These are phyloP conservation scores for Ustilago loliicola DNA, from an alignment of 1,284 basidiomycete genomes.

Conservation along the genomic window DNA sequence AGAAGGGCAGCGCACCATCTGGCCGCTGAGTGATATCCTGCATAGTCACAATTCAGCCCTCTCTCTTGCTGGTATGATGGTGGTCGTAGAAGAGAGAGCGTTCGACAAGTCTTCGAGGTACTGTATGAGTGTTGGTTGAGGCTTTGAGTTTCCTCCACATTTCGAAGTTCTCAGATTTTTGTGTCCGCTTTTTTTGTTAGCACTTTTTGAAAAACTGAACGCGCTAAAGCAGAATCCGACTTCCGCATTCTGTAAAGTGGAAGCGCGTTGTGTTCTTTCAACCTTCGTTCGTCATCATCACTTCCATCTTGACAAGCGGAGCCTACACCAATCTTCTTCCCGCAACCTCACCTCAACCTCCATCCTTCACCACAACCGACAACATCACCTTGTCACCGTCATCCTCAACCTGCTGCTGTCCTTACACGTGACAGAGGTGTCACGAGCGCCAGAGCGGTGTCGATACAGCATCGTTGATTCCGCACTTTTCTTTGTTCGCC, in stretches of 20 bases:
- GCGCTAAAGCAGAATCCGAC: slow-evolving; percentile 6
- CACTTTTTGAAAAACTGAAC: slow-evolving; percentile 2
- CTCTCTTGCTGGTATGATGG: background rate
- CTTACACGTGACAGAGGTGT: background rate
- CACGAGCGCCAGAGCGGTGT: background rate
- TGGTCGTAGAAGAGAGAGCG: slow-evolving; percentile 3
- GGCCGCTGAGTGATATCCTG: background rate
- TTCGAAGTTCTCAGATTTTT: slow-evolving; percentile 14
- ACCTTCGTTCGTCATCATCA: slow-evolving; percentile 6
- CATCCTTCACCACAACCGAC: background rate
- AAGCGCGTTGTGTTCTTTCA: slow-evolving; percentile 14
- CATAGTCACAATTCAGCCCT: slow-evolving; percentile 1
- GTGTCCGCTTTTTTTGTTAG: slow-evolving; percentile 4
- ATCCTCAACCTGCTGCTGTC: background rate
- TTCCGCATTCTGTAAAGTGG: slow-evolving; percentile 25
- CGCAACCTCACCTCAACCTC: background rate
- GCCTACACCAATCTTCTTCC: background rate
- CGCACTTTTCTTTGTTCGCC: background rate
- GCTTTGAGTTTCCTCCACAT: slow-evolving; percentile 38
- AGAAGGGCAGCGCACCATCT: slow-evolving; percentile 49
- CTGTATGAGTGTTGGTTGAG: slow-evolving; percentile 15
- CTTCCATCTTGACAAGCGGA: background rate
- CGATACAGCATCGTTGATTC: background rate
- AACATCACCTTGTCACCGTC: too few species aligned
- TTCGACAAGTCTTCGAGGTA: background rate